Evolutionary conservation across 129 eudicot genomes (phyloP).

Genomic region (Artemisia tridentata): DNA sequence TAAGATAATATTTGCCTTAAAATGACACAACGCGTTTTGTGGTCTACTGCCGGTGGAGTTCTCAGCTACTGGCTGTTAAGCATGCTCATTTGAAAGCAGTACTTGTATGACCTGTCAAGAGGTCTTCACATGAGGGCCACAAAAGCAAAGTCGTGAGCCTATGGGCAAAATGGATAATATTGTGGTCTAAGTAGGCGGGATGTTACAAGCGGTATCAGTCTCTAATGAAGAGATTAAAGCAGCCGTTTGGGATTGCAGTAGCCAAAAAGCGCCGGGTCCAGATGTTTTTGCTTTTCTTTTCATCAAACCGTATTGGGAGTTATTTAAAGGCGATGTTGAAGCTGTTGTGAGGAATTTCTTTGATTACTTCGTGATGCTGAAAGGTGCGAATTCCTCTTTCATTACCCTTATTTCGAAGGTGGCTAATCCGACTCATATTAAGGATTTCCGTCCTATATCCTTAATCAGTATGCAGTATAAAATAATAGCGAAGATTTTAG

Average conservation of each 20-base stretch:
- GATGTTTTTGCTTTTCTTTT: background rate
- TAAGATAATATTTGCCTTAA: too few species aligned
- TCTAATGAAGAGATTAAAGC: background rate
- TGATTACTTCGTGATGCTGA: background rate
- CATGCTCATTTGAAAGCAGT: too few species aligned
- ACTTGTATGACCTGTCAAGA: too few species aligned
- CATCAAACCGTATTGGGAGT: background rate
- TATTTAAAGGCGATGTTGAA: background rate
- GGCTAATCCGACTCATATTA: background rate
- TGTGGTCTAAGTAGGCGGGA: too few species aligned
- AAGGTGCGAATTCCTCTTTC: background rate
- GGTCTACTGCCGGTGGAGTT: too few species aligned
- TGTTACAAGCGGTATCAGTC: background rate
- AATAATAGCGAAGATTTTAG: background rate
- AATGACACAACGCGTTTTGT: too few species aligned
- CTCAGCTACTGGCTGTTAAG: too few species aligned
- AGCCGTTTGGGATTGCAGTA: background rate
- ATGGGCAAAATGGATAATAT: too few species aligned
- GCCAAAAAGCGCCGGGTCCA: background rate
- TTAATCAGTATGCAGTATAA: background rate
- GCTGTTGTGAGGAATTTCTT: background rate
- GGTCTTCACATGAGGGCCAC: too few species aligned
- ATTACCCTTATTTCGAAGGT: background rate
- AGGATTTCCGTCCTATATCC: background rate
- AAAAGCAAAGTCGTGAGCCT: too few species aligned